Evolutionary conservation across 2,329 filamentous ascomycete species (phyloP), one percentile per base, ranked within the genome.

Genomic region (Cladosporium cucumerinum): DNA sequence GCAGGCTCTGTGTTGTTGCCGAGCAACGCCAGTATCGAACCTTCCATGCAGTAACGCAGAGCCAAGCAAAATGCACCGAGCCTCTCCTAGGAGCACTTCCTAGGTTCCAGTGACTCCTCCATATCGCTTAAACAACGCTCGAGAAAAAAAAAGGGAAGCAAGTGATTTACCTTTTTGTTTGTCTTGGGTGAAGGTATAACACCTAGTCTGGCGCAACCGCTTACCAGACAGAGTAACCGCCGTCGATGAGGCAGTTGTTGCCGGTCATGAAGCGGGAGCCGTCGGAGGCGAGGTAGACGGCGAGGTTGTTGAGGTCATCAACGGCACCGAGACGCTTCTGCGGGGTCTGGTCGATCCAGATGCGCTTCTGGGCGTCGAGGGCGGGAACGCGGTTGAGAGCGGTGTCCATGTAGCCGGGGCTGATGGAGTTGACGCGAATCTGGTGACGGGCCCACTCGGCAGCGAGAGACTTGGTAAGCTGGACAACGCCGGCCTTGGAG

Each of bases 391-490:
- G 87, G 85, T 92, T 93, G 68, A 92, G 82, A 5, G 88, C 89
- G 5, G 91, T 95, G 81, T 93, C 90, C 88, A 94, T 93, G 82
- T 94, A 94, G 32, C 91, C 91, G 23, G 91, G 91, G 7, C 88
- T 91, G 79, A 94, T 92, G 78, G 87, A 89, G 84, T 95, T 95
- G 73, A 93, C 90, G 43, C 91, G 88, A 74, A 94, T 92, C 71
- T 85, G 84, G 78, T 92, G 85, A 79, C 91, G 89, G 73, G 91
- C 89, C 91, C 91, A 94, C 80, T 95, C 91, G 63, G 90, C 90
- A 51, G 90, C 91, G 26, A 95, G 86, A 3, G 89, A 92, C 82
- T 91, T 92, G 78, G 87, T 89, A 61, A 93, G 85, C 79, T 91
- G 88, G 69, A 92, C 85, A 43, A 93, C 89, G 72, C 87, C 90